A percentile compares a stretch with the other conserved stretches of the same genome.
These are phyloP conservation scores for Aspergillus texensis DNA, from an alignment of 2,329 filamentous ascomycete genomes.

Conservation along the genomic window DNA sequence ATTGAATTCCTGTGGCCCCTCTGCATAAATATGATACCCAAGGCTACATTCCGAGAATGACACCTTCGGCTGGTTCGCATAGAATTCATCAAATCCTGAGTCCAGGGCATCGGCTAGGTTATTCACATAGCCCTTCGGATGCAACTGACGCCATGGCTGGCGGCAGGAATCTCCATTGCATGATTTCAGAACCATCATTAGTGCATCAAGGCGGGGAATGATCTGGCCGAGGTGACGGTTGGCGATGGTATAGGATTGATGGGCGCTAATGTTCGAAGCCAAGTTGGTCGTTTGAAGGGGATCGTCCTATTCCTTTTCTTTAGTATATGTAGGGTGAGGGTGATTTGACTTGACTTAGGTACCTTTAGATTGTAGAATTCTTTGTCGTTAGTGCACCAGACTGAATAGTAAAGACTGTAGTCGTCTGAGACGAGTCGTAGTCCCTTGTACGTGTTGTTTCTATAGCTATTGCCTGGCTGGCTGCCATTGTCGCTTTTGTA, in stretches of 20 bases:
- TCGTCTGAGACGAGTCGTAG: slow-evolving; percentile 56
- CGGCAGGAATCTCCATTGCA: slow-evolving; percentile 59
- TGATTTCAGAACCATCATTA: slow-evolving; percentile 64
- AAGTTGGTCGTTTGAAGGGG: slow-evolving; percentile 56
- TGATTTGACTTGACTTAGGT: background rate
- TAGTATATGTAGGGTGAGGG: background rate
- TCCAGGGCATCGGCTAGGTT: slow-evolving; percentile 57
- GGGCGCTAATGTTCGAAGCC: slow-evolving; percentile 25
- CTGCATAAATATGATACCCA: slow-evolving; percentile 59
- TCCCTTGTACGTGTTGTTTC: slow-evolving; percentile 64
- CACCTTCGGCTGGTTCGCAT: slow-evolving; percentile 54
- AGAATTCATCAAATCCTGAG: slow-evolving; percentile 56
- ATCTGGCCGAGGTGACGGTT: slow-evolving; percentile 39
- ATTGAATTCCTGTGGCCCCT: slow-evolving; percentile 53
- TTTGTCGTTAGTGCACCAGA: slow-evolving; percentile 70
- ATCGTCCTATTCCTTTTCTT: slow-evolving; percentile 45
- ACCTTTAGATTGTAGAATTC: slow-evolving; percentile 67
- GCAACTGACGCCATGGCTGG: slow-evolving; percentile 60
- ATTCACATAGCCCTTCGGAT: slow-evolving; percentile 56
- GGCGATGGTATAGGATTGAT: slow-evolving; percentile 16
- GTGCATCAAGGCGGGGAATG: slow-evolving; percentile 57
- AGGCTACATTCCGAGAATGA: slow-evolving; percentile 56
- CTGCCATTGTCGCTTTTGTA: slow-evolving; percentile 24
- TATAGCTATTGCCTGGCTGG: slow-evolving; percentile 19
- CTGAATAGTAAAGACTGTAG: slow-evolving; percentile 67